Conservation (phyloP, 495 filamentous ascomycete species). For the Penicillium chermesinum region DNA sequence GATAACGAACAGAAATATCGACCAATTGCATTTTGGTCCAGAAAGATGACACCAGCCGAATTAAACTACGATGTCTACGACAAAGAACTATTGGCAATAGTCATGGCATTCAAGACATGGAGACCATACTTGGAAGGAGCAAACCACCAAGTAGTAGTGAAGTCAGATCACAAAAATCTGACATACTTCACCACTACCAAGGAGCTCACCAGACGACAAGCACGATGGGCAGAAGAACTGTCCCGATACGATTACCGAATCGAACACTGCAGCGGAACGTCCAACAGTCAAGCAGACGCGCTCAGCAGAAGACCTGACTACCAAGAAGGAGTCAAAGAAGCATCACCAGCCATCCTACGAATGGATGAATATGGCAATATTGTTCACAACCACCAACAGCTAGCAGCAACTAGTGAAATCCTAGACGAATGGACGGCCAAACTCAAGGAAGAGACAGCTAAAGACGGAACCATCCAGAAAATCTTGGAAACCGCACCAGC, state of each 20-base stretch:
- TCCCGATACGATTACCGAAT: slow-evolving; percentile 12
- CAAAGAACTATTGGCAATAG: slow-evolving; percentile 25
- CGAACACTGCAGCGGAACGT: slow-evolving; percentile 11
- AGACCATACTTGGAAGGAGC: slow-evolving; percentile 16
- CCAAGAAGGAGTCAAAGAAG: slow-evolving; percentile 2
- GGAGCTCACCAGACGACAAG: slow-evolving; percentile 11
- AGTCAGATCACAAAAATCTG: slow-evolving; percentile 19
- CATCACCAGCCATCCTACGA: slow-evolving; percentile 7
- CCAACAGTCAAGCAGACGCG: slow-evolving; percentile 7
- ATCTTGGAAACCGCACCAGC: background rate
- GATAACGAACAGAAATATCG: background rate
- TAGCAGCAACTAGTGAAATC: slow-evolving; percentile 4
- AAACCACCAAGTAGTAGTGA: slow-evolving; percentile 9
- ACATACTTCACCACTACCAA: slow-evolving; percentile 16
- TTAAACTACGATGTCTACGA: slow-evolving; percentile 30
- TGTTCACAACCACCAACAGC: slow-evolving; percentile 3
- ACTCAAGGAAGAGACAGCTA: background rate
- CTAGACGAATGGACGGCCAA: background rate
- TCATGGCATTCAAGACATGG: slow-evolving; percentile 24
- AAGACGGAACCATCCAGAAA: background rate
- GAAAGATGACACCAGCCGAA: slow-evolving; percentile 20
- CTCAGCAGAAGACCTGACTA: slow-evolving; percentile 15
- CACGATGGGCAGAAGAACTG: slow-evolving; percentile 7
- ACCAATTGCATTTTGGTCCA: slow-evolving; percentile 15
- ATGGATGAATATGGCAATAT: slow-evolving; percentile 3